These are phyloP conservation scores for Cladorrhinum sp. DNA, from an alignment of 2,329 filamentous ascomycete species.

Conservation along the genomic window DNA sequence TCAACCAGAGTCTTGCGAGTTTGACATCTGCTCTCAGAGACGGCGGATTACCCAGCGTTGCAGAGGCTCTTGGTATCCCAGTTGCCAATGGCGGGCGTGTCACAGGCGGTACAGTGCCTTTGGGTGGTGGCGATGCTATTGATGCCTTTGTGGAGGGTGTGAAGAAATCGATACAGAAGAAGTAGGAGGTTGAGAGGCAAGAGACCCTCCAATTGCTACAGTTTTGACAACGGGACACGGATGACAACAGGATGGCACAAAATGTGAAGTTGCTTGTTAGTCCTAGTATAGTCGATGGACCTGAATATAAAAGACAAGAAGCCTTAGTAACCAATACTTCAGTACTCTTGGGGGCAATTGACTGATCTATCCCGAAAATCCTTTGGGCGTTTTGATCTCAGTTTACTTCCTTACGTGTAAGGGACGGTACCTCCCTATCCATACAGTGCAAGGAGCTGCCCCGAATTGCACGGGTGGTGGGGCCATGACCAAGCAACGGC, in stretches of 20 bases:
- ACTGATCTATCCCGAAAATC: too few relatives aligned
- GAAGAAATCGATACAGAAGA: conserved; percentile 70
- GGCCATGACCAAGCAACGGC: neutral
- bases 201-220: neutral
- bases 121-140: conserved; percentile 85
- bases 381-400: too few relatives aligned
- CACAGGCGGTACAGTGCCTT: conserved; percentile 71
- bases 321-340: too few relatives aligned
- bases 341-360: too few relatives aligned
- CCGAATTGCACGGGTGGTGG: too few relatives aligned
- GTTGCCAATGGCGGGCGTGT: conserved; percentile 84
- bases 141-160: conserved; percentile 89
- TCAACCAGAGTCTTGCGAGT: conserved; percentile 79
- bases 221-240: neutral
- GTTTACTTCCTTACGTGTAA: too few relatives aligned
- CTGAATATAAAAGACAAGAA: too few relatives aligned
- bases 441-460: neutral
- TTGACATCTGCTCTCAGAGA: conserved; percentile 86
- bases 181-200: conserved; percentile 25
- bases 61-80: conserved; percentile 77
- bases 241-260: too few relatives aligned
- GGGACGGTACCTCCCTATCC: neutral
- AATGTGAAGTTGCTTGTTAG: too few relatives aligned
- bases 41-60: conserved; percentile 84
- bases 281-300: too few relatives aligned